Evolutionary conservation across 2,329 filamentous ascomycete genomes (phyloP).

Genomic region (Talaromyces albobiverticillius): DNA sequence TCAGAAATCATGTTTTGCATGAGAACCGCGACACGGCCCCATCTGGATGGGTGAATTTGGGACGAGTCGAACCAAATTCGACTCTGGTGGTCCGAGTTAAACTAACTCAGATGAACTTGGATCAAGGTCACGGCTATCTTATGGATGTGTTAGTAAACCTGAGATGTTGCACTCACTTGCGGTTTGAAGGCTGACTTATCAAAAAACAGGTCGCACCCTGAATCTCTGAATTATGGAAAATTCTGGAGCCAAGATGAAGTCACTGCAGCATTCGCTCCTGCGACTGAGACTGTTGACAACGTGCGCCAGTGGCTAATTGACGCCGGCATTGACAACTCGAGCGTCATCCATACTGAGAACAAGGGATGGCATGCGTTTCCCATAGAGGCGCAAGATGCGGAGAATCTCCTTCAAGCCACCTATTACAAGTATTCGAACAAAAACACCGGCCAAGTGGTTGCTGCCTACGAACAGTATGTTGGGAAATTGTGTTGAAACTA

Average conservation of each 20-base stretch:
- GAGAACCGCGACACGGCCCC: background rate
- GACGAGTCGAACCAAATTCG: background rate
- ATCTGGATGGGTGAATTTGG: background rate
- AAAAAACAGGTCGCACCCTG: slow-evolving; percentile 30
- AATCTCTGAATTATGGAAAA: slow-evolving; percentile 40
- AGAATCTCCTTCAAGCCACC: slow-evolving; percentile 52
- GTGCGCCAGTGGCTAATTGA: slow-evolving; percentile 53
- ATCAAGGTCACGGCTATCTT: background rate
- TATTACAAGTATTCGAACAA: slow-evolving; percentile 51
- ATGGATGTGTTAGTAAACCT: slow-evolving; percentile 1
- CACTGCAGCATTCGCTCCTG: slow-evolving; percentile 42
- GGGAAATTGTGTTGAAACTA: background rate
- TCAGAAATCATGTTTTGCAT: background rate
- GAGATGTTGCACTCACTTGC: background rate
- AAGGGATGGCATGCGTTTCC: slow-evolving; percentile 56
- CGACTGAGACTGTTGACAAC: slow-evolving; percentile 44
- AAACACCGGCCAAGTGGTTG: slow-evolving; percentile 24
- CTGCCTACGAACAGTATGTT: slow-evolving; percentile 34
- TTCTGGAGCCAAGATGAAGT: slow-evolving; percentile 44
- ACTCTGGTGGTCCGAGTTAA: background rate
- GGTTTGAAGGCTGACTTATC: background rate
- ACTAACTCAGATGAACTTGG: background rate
- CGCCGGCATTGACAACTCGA: slow-evolving; percentile 49
- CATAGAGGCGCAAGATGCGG: slow-evolving; percentile 52
- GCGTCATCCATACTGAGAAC: slow-evolving; percentile 50